phyloP scores from a whole-genome alignment of 106 monocot genomes.

The Dioscorea alata region DNA sequence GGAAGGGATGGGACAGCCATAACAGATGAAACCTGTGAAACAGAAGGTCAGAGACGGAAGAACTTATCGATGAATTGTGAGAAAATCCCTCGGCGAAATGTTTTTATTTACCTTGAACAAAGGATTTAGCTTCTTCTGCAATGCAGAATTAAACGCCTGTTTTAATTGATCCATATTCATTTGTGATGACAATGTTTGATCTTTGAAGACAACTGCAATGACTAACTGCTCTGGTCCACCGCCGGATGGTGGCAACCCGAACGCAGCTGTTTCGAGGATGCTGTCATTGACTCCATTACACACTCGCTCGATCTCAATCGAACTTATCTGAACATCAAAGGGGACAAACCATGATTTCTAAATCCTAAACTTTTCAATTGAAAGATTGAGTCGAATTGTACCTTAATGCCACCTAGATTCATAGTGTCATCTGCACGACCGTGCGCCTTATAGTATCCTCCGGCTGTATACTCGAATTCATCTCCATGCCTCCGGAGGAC shows the following conservation, averaged over 20 bases:
- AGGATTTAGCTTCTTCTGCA: constrained; percentile 89
- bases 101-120: constrained; percentile 58
- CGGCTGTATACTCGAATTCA: constrained; percentile 69
- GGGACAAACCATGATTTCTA: neutral
- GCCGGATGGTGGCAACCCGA: constrained; percentile 76
- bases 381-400: neutral
- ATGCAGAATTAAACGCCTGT: constrained; percentile 46
- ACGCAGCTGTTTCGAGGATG: constrained; percentile 85
- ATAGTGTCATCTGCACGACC: constrained; percentile 98
- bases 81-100: neutral
- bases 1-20: constrained; percentile 66
- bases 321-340: constrained; percentile 55
- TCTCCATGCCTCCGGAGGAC: constrained; percentile 91
- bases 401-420: constrained; percentile 99
- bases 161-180: constrained; percentile 50
- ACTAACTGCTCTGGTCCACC: constrained; percentile 89
- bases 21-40: constrained; percentile 63
- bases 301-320: constrained; percentile 83
- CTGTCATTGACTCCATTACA: constrained; percentile 62
- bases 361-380: neutral
- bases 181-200: constrained; percentile 13
- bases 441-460: constrained; percentile 85
- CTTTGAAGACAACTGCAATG: constrained; percentile 76
- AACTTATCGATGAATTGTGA: neutral
- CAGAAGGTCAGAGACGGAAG: neutral